These are phyloP conservation scores for Pelargonium citronellum DNA, from an alignment of 441 rosid species.

Conservation along the genomic window DNA sequence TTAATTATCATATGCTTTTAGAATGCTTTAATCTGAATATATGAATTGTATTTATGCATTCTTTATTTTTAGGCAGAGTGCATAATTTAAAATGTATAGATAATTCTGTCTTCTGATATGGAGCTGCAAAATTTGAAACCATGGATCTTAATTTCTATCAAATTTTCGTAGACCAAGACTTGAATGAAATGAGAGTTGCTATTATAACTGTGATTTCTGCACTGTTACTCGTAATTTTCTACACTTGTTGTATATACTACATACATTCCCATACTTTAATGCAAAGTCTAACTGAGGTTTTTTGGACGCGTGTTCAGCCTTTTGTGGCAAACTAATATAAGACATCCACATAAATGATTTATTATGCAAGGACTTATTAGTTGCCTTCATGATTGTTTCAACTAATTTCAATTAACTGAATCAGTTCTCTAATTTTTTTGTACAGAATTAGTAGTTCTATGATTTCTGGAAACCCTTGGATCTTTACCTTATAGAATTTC, in stretches of 20 bases:
- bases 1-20: not conserved
- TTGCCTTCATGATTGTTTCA: not conserved
- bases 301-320: not conserved
- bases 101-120: not conserved
- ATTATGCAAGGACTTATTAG: constrained; percentile 1
- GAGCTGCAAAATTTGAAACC: not conserved
- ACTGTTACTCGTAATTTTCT: not conserved
- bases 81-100: not conserved
- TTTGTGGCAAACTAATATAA: not conserved
- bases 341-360: not conserved
- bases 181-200: constrained; percentile 3
- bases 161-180: not conserved
- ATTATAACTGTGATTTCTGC: not conserved
- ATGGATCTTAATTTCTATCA: not conserved
- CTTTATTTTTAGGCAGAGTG: not conserved
- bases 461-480: not conserved
- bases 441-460: constrained; percentile 7
- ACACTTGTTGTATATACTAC: no score
- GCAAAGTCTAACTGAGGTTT: not conserved
- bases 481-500: not conserved
- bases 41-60: not conserved
- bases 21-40: not conserved
- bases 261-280: not conserved
- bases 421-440: not conserved
- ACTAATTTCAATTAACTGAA: not conserved